Evolutionary conservation across 257 asterid genomes (phyloP).

Genomic region (Solanum verrucosum): DNA sequence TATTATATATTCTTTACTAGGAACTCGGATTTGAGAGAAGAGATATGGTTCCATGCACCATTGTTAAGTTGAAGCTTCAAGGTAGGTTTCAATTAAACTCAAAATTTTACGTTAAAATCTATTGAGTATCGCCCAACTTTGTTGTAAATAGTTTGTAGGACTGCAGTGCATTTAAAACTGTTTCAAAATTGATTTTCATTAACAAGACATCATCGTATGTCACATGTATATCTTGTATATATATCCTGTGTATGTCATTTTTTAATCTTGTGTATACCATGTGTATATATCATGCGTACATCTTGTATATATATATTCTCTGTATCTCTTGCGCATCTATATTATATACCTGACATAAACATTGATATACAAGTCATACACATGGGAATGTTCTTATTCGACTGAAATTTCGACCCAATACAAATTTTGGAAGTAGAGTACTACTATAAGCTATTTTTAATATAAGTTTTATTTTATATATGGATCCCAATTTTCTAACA

Average conservation of each 20-base stretch:
- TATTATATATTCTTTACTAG: neutral
- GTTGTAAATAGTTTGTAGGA: neutral
- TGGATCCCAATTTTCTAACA: neutral
- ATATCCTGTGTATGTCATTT: neutral
- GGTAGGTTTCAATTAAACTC: neutral
- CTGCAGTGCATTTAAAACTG: neutral
- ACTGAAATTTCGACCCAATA: neutral
- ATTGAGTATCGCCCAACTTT: neutral
- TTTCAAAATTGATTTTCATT: neutral
- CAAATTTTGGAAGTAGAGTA: too few species aligned
- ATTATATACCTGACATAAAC: neutral
- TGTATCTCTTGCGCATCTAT: neutral
- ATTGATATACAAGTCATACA: neutral
- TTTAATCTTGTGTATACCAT: neutral
- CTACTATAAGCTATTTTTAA: neutral
- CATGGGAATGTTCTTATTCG: neutral
- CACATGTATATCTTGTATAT: neutral
- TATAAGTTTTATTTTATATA: too few species aligned
- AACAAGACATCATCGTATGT: neutral
- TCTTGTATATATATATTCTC: neutral
- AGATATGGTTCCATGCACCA: neutral
- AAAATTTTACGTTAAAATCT: neutral
- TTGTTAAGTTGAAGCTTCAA: neutral
- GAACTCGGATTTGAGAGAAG: neutral
- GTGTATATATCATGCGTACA: neutral